These are phyloP conservation scores for Xylona heveae DNA, from an alignment of 495 filamentous ascomycete species.

Conservation along the genomic window DNA sequence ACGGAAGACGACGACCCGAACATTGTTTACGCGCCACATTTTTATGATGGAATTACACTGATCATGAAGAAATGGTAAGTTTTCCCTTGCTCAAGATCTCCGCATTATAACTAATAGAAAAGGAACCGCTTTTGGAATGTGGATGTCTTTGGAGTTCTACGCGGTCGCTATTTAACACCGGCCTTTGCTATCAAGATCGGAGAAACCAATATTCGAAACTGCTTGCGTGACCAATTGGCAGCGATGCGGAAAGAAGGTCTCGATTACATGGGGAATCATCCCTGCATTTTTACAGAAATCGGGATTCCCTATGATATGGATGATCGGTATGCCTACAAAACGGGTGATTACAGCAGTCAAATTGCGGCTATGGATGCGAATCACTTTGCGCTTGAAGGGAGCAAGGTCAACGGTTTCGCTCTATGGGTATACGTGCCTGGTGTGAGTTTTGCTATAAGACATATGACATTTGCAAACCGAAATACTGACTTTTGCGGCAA, in stretches of 20 bases:
- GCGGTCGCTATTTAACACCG: conserved; percentile 70
- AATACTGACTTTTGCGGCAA: conserved; percentile 2
- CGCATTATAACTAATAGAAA: too few relatives aligned
- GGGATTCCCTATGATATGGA: conserved; percentile 99
- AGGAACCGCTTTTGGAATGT: conserved; percentile 90
- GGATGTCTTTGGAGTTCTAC: conserved; percentile 78
- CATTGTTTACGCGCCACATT: conserved; percentile 86
- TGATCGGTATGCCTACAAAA: conserved; percentile 79
- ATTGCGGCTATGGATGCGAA: conserved; percentile 92
- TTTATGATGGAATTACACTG: conserved; percentile 87
- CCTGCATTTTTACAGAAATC: conserved; percentile 83
- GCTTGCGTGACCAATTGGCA: conserved; percentile 75
- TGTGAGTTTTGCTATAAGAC: conserved; percentile 20
- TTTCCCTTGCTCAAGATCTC: background rate
- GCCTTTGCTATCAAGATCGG: conserved; percentile 83
- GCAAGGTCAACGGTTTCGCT: conserved; percentile 60
- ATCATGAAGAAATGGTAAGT: conserved; percentile 88
- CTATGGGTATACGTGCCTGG: conserved; percentile 69
- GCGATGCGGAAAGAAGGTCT: conserved; percentile 76
- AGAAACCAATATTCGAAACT: conserved; percentile 89
- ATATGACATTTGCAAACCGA: background rate
- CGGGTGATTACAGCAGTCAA: conserved; percentile 90
- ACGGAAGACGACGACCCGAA: conserved; percentile 74
- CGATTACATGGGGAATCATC: conserved; percentile 76
- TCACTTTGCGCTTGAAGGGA: conserved; percentile 76